Conservation (phyloP, 345 rosid genomes). For the Sisymbrium altissimum region DNA sequence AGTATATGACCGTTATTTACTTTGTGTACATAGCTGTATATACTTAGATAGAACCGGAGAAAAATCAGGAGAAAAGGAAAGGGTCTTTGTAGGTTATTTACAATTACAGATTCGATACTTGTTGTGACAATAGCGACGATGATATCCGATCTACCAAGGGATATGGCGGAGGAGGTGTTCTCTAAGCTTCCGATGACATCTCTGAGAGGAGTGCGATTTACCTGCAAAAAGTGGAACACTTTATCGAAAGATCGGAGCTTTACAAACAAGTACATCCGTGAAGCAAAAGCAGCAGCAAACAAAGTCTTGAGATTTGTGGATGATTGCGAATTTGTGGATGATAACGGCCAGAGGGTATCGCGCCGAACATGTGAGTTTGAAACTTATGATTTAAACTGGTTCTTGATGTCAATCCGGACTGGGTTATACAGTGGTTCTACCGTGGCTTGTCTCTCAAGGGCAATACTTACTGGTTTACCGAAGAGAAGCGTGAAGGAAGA, state of each 20-base stretch:
- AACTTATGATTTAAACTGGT: background rate
- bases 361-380: background rate
- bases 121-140: background rate
- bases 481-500: background rate
- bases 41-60: too few relatives aligned
- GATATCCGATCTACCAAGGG: background rate
- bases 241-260: background rate
- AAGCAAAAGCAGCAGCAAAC: background rate
- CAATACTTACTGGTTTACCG: background rate
- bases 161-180: background rate
- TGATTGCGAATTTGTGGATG: background rate
- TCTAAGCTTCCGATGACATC: background rate
- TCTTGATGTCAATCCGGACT: background rate
- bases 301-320: background rate
- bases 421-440: background rate
- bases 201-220: background rate
- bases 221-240: background rate
- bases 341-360: background rate
- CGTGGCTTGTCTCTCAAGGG: background rate
- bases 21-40: too few relatives aligned
- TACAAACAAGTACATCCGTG: background rate
- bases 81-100: too few relatives aligned
- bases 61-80: too few relatives aligned
- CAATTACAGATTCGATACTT: too few relatives aligned
- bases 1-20: too few relatives aligned